Evolutionary conservation across 208 protist genomes (phyloP), one percentile per base, ranked within the genome.

Genomic region (Leptomonas pyrrhocoris): DNA sequence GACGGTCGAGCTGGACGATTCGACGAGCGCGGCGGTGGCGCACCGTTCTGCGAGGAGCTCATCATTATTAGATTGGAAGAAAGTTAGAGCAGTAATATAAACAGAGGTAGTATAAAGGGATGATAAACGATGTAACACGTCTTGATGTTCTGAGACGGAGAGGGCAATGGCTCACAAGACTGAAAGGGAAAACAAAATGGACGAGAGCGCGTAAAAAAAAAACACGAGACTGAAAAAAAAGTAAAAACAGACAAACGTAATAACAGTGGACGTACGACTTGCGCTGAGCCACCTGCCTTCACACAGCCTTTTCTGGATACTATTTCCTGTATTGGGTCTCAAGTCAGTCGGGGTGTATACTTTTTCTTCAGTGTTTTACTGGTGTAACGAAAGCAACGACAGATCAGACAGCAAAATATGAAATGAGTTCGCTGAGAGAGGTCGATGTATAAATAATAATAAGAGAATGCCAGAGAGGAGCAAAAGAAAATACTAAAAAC

Each of bases 91-190:
- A n/a, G n/a, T n/a, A n/a, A n/a, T n/a, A n/a, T n/a, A n/a, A n/a
- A 59, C 51, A 1, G 16, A 19, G 28, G 28, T 11, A 38, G 13
- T 11, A 56, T 11, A n/a, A 6, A 57, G 5, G 46, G 34, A 72
- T 51, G 31, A 59, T 69, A 68, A 64, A 68, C 8, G n/a, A 69
- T 61, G 5, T n/a, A 31, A 45, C 42, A 8, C 21, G 30, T 27
- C 43, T 43, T 60, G 55, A 43, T 60, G 19, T 30, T 31, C 19
- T 13, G 21, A 43, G 36, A n/a, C 19, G 2, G 21, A 43, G 36
- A n/a, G 3, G 7, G 16, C 19, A 45, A 60, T 18, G 21, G 15
- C 28, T 31, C 45, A 60, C n/a, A 48, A 45, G 7, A 28, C 9
- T 46, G 43, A 74, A 66, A 43, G 9, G 9, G 9, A 38, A 38